Evolutionary conservation across 1,139 yeast genomes (phyloP).

Genomic region (Magnusiomyces suaveolens): DNA sequence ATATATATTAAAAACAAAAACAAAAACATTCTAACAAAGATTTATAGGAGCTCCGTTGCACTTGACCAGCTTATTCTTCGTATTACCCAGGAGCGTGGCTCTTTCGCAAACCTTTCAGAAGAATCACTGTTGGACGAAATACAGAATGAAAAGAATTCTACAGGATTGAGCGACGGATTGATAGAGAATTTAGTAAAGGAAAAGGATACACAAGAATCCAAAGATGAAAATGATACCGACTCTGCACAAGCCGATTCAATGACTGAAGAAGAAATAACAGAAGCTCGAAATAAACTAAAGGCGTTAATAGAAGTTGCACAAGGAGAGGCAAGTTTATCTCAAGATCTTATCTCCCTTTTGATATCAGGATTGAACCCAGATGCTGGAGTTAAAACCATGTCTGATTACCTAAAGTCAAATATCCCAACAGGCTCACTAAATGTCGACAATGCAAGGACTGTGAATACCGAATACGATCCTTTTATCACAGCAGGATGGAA

Average conservation of each 20-base stretch:
- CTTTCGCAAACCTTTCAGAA: constrained; percentile 47
- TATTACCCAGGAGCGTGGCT: constrained; percentile 40
- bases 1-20: neutral
- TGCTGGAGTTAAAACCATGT: constrained; percentile 78
- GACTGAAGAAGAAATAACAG: constrained; percentile 42
- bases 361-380: constrained; percentile 77
- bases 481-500: constrained; percentile 80
- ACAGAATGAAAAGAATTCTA: constrained; percentile 17
- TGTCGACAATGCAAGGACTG: constrained; percentile 41
- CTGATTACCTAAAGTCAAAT: constrained; percentile 70
- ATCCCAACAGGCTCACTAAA: constrained; percentile 75
- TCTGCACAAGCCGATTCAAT: too few relatives aligned
- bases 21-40: neutral
- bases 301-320: constrained; percentile 52
- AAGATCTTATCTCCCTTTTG: constrained; percentile 78
- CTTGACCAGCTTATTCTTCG: constrained; percentile 38
- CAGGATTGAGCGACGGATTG: constrained; percentile 11
- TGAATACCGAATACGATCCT: constrained; percentile 30
- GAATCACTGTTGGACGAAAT: constrained; percentile 43
- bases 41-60: constrained; percentile 22
- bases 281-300: constrained; percentile 48
- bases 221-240: constrained; percentile 1
- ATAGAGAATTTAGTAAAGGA: constrained; percentile 8
- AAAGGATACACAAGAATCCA: constrained; percentile 6
- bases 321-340: constrained; percentile 78